Conservation (phyloP, 1,139 yeast genomes). For the Yamadazyma friedrichii region DNA sequence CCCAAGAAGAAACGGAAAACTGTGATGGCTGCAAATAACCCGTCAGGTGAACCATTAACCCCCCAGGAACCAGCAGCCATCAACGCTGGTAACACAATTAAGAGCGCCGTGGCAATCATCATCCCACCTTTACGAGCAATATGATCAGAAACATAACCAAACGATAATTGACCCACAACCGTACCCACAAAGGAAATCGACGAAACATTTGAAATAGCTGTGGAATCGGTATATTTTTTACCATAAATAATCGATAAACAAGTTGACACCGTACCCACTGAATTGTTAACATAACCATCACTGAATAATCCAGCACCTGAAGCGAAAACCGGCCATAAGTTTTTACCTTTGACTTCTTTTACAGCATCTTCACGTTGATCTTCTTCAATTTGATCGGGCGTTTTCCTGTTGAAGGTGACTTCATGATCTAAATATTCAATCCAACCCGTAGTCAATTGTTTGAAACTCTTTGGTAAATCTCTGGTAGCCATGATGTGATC, state of each 20-base stretch:
- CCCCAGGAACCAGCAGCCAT: slow-evolving; percentile 88
- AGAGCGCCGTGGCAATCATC: slow-evolving; percentile 69
- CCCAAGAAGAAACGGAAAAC: slow-evolving; percentile 86
- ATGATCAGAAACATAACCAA: slow-evolving; percentile 79
- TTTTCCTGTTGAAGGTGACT: slow-evolving; percentile 24
- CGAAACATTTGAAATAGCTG: slow-evolving; percentile 73
- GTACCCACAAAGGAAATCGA: slow-evolving; percentile 93
- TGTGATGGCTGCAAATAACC: slow-evolving; percentile 79
- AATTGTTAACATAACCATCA: slow-evolving; percentile 87
- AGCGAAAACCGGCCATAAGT: slow-evolving; percentile 72
- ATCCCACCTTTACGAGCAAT: slow-evolving; percentile 78
- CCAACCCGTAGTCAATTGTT: slow-evolving; percentile 41
- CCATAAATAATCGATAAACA: slow-evolving; percentile 69
- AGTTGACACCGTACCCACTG: slow-evolving; percentile 73
- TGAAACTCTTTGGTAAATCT: slow-evolving; percentile 48
- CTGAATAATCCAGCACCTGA: slow-evolving; percentile 91
- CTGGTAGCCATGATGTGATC: slow-evolving; percentile 40
- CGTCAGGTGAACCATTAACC: slow-evolving; percentile 55
- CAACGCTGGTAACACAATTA: slow-evolving; percentile 72
- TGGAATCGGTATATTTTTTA: slow-evolving; percentile 54
- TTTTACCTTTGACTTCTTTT: slow-evolving; percentile 24
- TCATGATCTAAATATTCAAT: slow-evolving; percentile 20
- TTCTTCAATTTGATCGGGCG: slow-evolving; percentile 23
- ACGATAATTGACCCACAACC: slow-evolving; percentile 70
- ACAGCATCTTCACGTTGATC: slow-evolving; percentile 14